Base-by-base conservation (phyloP, 306 rosid species). In the Lithocarpus polystachyus region DNA sequence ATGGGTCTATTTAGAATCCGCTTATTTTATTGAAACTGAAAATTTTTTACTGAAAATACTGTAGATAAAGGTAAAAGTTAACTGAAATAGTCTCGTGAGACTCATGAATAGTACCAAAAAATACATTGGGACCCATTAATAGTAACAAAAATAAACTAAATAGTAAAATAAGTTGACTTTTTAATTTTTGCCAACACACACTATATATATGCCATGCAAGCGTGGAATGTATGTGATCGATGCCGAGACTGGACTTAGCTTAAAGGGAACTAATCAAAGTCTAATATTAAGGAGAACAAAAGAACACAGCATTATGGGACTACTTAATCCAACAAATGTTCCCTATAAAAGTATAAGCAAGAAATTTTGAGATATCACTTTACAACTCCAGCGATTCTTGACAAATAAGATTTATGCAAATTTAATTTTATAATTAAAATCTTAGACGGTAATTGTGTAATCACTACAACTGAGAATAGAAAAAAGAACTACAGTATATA, bases 41-140 rank as follows among this genome's bases (percentile, higher is more conserved):
- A 4, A 31, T 0, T 31, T 31, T 31, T 31, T 31, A 4, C 0
- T 31, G 1, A 31, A 31, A 31, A 0, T 31, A 4, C 1, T 31
- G 0, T 31, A 31, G 1, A 31, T 31, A 31, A 31, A 31, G 0
- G 6, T 31, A 31, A 31, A 31, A 31, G 1, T 31, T 31, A 31
- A 1, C 1, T 31, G 35, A 31, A 31, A 31, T 31, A 31, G 1
- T 31, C 4, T 0, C 4, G 0, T 31, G 0, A 0, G 0, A 31
- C 1, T 1, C 1, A 4, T 31, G 0, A 31, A 31, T 31, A 31
- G 6, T 31, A 31, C 6, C 1, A 31, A 31, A 31, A 31, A 31
- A 1, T 31, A 31, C 0, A 31, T 4, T 31, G 0, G 0, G 1
- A 31, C 6, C 0, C 35, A 31, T 31, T 0, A 31, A 31, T 31